Conservation (phyloP, 73 alveolate species). For the Paramecium sonneborni region DNA sequence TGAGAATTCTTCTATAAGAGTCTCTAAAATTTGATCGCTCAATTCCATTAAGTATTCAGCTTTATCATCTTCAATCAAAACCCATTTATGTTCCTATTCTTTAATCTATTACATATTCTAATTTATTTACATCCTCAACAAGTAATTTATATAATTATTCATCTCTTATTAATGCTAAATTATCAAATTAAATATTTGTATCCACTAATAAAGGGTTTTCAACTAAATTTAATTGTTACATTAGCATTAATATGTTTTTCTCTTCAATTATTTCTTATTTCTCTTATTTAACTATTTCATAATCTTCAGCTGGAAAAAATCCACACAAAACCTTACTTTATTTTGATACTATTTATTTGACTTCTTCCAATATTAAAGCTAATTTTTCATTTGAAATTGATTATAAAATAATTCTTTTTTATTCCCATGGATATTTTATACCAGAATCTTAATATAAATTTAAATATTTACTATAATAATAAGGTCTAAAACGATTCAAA, state of each 20-base stretch:
- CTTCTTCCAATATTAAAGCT: not conserved
- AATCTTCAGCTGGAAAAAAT: constrained; percentile 28
- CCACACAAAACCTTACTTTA: constrained; percentile 55
- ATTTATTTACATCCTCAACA: constrained; percentile 7
- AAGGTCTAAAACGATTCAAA: constrained; percentile 76
- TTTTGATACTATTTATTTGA: constrained; percentile 20
- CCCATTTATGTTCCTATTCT: constrained; percentile 60
- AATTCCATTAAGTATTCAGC: constrained; percentile 66
- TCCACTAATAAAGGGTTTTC: constrained; percentile 44
- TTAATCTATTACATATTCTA: not conserved
- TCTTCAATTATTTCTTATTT: constrained; percentile 47
- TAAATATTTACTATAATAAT: not conserved
- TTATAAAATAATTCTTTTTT: not conserved
- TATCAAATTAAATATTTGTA: constrained; percentile 2
- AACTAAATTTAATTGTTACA: not conserved
- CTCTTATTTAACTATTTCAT: not conserved
- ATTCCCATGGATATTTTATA: constrained; percentile 59
- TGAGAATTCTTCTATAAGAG: constrained; percentile 57
- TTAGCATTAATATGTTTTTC: constrained; percentile 8
- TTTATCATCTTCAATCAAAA: constrained; percentile 54
- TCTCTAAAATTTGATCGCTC: constrained; percentile 56
- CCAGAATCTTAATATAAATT: constrained; percentile 51
- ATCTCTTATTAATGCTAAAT: constrained; percentile 53
- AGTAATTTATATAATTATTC: constrained; percentile 57
- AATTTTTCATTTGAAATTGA: not conserved